Evolutionary conservation across 169 alveolate species (phyloP), one percentile per base, ranked within the genome.

Genomic region (Sarcocystis neurona): DNA sequence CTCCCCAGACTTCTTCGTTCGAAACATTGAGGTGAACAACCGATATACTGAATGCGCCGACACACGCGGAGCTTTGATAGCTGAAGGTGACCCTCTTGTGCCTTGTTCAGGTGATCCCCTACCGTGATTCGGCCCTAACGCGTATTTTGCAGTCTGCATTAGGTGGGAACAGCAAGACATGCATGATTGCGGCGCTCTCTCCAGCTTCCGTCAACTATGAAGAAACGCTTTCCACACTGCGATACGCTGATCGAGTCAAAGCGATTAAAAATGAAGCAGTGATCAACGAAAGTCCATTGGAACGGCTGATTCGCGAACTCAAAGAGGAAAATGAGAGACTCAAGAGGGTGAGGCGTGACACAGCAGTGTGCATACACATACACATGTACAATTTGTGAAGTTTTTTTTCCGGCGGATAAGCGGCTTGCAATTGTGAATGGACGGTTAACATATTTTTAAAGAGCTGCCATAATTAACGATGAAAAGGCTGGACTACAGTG

Each of bases 61-160:
- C 66, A 53, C 23, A 15, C 12, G 23, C 23, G 66, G 30, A 12
- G 66, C 23, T 23, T 23, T 63, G 43, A 30, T 5, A 20, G 75
- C 75, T 37, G 6, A 18, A 30, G 75, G 34, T 5, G 15, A 20
- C 77, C 30, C 56, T 4, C 20, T 44, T 6, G n/a, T 32, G 72
- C 5, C 18, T 2, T 6, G 75, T 30, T 46, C 63, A 90, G 58
- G 97, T 96, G 23, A 96, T 96, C 43, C 98, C 99, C 34, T 97
- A 96, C 93, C 93, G 98, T 89, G 98, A 97, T 87, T 92, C 97
- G 34, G 96, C 96, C 41, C 94, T 97, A 74, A 97, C 98, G n/a
- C 94, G 98, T 89, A 95, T 97, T 63, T 91, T 97, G 56, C 95
- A 93, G 93, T 96, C 96, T 78, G 98, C 99, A 30, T 92, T 97